Evolutionary conservation across 1,284 basidiomycete species (phyloP), one percentile per base, ranked within the genome.

Genomic region (Phaffia rhodozyma): DNA sequence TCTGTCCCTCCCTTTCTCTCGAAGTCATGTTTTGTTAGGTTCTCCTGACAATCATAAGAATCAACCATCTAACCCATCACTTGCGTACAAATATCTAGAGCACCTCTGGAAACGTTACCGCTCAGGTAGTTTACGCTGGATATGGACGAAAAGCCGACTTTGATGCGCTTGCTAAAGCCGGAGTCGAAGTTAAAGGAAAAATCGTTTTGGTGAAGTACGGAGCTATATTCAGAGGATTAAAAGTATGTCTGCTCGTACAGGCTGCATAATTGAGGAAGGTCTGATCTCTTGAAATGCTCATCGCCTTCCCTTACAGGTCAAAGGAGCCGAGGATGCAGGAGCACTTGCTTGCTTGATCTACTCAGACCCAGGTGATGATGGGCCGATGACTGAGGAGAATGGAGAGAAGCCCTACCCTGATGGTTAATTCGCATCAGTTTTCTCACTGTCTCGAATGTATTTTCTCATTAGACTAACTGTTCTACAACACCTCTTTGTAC

Each of bases 341-440:
- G 90, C 79, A 0, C 67, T 76, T 9, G 83, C 77, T 61, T 72
- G 73, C 50, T 70, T 83, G 62, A 92, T 97, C 70, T 97, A 91
- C 76, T 84, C 84, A 20, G 93, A 97, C 75, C 87, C 88, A 18
- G 84, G 84, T 61, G 91, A 96, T 71, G 91, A 97, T 71, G 91
- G 91, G n/a, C 38, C 18, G n/a, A 84, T 91, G 38, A 90, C 86
- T 2, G 82, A 82, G 25, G 83, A 82, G 65, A 91, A 93, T 67
- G 89, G 87, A 2, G 88, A 85, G 71, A 75, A 79, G 53, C 78
- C 83, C 21, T 89, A 96, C 74, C 94, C 93, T 0, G 78, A 83
- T 21, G 92, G 93, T 0, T 91, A 91, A 11, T 43, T 43, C 16
- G 34, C 91, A 91, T 51, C 82, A 89, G 50, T 89, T 92, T 73